Evolutionary conservation across 176 grass and related monocot genomes (phyloP).

Genomic region (Tuctoria greenei): DNA sequence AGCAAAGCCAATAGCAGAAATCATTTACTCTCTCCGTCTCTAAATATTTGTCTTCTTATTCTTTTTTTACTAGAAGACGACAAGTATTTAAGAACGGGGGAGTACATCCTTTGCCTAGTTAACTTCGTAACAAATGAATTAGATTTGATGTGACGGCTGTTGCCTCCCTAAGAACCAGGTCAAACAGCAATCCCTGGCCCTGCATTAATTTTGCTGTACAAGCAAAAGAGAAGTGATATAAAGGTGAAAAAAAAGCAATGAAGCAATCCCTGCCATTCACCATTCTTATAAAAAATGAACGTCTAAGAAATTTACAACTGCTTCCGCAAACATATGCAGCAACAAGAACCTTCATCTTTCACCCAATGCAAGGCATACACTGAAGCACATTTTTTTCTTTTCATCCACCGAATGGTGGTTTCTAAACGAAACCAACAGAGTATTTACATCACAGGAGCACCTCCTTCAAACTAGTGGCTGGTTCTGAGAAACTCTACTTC

Average conservation of each 20-base stretch:
- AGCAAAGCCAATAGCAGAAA: conserved; percentile 35
- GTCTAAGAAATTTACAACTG: conserved; percentile 46
- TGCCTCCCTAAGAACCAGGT: conserved; percentile 35
- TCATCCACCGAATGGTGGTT: conserved; percentile 19
- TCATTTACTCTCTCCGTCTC: no score
- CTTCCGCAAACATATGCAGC: conserved; percentile 35
- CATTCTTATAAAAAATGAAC: conserved; percentile 32
- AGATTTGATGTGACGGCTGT: conserved; percentile 39
- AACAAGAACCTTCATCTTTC: conserved; percentile 39
- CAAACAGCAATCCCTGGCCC: conserved; percentile 42
- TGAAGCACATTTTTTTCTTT: not conserved
- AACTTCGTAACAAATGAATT: conserved; percentile 52
- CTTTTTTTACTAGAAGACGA: no score
- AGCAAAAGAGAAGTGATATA: conserved; percentile 30
- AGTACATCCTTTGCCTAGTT: conserved; percentile 36
- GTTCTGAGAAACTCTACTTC: conserved; percentile 52
- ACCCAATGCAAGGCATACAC: conserved; percentile 36
- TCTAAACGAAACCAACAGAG: conserved; percentile 31
- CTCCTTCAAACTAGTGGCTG: conserved; percentile 31
- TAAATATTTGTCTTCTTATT: no score
- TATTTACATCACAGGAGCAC: conserved; percentile 54
- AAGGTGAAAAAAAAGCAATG: not conserved
- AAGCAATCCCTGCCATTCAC: conserved; percentile 28
- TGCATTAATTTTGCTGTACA: conserved; percentile 64
- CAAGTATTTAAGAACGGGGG: no score